Evolutionary conservation across 176 grass and related monocot genomes (phyloP).

Genomic region (Calamus simplicifolius): DNA sequence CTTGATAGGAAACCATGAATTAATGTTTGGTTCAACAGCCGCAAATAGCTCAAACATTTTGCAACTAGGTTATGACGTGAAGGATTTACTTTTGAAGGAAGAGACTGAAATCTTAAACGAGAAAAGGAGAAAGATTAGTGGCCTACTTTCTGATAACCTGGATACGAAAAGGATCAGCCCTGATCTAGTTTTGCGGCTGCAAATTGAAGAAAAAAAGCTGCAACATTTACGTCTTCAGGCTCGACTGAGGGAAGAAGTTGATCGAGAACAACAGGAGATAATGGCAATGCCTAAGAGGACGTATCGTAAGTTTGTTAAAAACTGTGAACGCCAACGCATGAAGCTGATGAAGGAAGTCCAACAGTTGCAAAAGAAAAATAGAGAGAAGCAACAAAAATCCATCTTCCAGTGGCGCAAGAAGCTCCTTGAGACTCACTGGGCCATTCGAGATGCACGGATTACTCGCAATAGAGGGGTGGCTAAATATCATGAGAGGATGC

Average conservation of each 20-base stretch:
- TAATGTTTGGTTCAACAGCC: too few relatives aligned
- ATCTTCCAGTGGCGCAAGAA: conserved; percentile 96
- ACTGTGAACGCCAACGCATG: conserved; percentile 82
- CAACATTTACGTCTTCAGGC: conserved; percentile 76
- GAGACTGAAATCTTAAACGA: too few relatives aligned
- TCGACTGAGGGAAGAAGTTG: conserved; percentile 87
- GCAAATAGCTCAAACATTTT: too few relatives aligned
- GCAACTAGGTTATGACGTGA: too few relatives aligned
- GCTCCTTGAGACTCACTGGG: conserved; percentile 91
- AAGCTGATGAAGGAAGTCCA: conserved; percentile 78
- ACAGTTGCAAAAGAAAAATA: conserved; percentile 64
- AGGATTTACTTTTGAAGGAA: too few relatives aligned
- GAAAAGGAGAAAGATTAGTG: too few relatives aligned
- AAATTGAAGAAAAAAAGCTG: conserved; percentile 97
- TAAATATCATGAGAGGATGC: too few relatives aligned
- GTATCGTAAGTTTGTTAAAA: conserved; percentile 90
- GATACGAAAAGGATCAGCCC: too few relatives aligned
- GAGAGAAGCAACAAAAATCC: conserved; percentile 92
- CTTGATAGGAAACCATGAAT: too few relatives aligned
- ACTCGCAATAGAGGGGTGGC: conserved; percentile 84
- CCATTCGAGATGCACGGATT: conserved; percentile 89
- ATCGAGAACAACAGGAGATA: conserved; percentile 94
- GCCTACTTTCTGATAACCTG: too few relatives aligned
- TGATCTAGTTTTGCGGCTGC: too few relatives aligned
- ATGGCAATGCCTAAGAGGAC: conserved; percentile 90